A percentile compares a stretch with the other conserved stretches of the same genome.
Conservation (phyloP, 2,329 filamentous ascomycete genomes). For the Diplodia seriata region DNA sequence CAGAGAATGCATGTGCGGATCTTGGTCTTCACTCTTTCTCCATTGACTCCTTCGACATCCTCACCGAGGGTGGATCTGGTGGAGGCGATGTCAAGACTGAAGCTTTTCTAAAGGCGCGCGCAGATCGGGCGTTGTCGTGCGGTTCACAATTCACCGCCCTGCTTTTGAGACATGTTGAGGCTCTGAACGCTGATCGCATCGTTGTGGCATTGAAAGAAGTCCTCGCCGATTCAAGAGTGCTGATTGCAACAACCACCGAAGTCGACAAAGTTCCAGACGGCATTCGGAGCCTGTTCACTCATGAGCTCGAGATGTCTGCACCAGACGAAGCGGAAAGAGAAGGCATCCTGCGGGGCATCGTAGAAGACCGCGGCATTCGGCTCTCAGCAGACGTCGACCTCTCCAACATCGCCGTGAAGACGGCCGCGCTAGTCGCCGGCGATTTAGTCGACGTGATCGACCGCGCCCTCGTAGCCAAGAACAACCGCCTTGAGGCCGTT, state of each 20-base stretch:
- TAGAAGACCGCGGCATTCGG: conserved; percentile 77
- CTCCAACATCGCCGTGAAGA: conserved; percentile 86
- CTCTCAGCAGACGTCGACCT: conserved; percentile 85
- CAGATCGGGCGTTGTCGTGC: conserved; percentile 87
- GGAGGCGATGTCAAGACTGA: conserved; percentile 94
- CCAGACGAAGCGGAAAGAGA: conserved; percentile 93
- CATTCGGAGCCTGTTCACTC: conserved; percentile 88
- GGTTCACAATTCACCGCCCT: conserved; percentile 83
- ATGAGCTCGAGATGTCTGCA: conserved; percentile 91
- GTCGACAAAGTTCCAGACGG: conserved; percentile 93
- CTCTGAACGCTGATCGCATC: conserved; percentile 89
- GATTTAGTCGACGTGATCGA: conserved; percentile 95
- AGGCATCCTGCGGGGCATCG: conserved; percentile 79
- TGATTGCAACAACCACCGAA: conserved; percentile 94
- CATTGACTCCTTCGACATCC: conserved; percentile 90
- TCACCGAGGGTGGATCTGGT: conserved; percentile 87
- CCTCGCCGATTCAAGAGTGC: conserved; percentile 76
- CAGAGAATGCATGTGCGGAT: conserved; percentile 79
- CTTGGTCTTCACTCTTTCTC: conserved; percentile 88
- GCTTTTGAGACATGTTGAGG: conserved; percentile 88
- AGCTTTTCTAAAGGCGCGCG: conserved; percentile 83
- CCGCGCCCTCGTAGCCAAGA: conserved; percentile 79
- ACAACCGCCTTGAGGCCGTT: conserved; percentile 75
- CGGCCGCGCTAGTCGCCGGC: conserved; percentile 90
- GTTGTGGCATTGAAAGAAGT: conserved; percentile 84